Conservation (phyloP, 805 yeast genomes). For the Ogataea trehalophila region DNA sequence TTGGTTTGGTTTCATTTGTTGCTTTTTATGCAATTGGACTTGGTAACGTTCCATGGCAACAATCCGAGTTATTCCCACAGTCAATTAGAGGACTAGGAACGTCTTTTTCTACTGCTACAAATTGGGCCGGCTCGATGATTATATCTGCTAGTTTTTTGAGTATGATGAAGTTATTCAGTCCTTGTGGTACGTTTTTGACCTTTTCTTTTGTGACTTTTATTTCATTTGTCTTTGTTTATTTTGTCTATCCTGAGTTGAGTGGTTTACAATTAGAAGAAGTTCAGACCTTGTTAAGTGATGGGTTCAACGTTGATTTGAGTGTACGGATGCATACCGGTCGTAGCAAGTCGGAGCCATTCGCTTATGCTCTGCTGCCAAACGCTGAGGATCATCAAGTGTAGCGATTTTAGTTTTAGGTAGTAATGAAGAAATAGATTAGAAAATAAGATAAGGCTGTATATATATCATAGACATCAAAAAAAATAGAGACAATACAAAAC, state of each 20-base stretch:
- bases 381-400: not conserved
- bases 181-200: slow-evolving; percentile 78
- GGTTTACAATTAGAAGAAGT: slow-evolving; percentile 52
- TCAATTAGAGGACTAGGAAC: slow-evolving; percentile 90
- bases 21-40: slow-evolving; percentile 92
- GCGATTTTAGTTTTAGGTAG: too few relatives aligned
- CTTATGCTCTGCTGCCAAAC: not conserved
- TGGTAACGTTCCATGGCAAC: slow-evolving; percentile 99
- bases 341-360: not conserved
- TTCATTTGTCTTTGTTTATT: slow-evolving; percentile 41
- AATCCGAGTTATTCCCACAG: slow-evolving; percentile 91
- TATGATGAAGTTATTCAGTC: slow-evolving; percentile 89
- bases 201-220: slow-evolving; percentile 42
- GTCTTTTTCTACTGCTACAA: slow-evolving; percentile 84
- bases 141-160: slow-evolving; percentile 91
- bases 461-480: not conserved
- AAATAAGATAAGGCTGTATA: too few relatives aligned
- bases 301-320: slow-evolving; percentile 44
- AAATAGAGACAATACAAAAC: not conserved
- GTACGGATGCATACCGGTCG: slow-evolving; percentile 21
- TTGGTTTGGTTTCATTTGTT: slow-evolving; percentile 81
- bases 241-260: slow-evolving; percentile 47
- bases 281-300: slow-evolving; percentile 38
- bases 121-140: slow-evolving; percentile 92
- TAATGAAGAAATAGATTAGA: too few relatives aligned